Percentiles rank a stretch among this genome's conserved stretches.
phyloP scores from a whole-genome alignment of 495 filamentous ascomycete species.

The Hyaloscypha hepaticicola region DNA sequence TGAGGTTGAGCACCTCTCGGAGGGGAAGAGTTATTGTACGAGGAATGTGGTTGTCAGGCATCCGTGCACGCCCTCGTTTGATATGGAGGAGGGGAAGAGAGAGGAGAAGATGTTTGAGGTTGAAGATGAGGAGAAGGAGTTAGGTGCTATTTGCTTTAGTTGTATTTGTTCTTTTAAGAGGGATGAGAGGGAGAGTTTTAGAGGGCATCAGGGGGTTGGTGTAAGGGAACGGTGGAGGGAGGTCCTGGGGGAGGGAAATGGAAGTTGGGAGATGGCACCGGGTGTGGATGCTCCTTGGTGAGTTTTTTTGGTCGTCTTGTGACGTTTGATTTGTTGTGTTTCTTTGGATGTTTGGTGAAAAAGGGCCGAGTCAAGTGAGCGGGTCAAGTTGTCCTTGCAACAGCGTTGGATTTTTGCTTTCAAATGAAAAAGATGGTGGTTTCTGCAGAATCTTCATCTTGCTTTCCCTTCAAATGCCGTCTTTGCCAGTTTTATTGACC shows the following conservation, averaged over 20 bases:
- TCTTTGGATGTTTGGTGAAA: neutral
- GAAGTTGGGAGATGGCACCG: constrained; percentile 41
- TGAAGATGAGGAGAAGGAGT: constrained; percentile 37
- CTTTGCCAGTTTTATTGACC: too few species aligned
- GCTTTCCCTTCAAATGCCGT: too few species aligned
- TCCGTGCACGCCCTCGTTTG: constrained; percentile 38
- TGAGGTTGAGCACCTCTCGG: constrained; percentile 50
- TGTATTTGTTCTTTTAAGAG: constrained; percentile 63
- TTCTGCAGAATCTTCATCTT: too few species aligned
- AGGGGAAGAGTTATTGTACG: constrained; percentile 57
- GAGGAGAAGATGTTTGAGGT: constrained; percentile 30
- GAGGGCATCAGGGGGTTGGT: constrained; percentile 43
- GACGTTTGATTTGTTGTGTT: neutral
- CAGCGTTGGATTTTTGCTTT: too few species aligned
- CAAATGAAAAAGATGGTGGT: too few species aligned
- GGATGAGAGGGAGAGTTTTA: constrained; percentile 35
- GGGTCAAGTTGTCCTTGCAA: neutral
- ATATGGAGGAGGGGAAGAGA: neutral
- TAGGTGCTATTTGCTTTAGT: constrained; percentile 56
- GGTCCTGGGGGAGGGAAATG: constrained; percentile 41
- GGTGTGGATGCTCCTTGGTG: constrained; percentile 49
- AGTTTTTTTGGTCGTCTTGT: neutral
- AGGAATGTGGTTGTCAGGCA: constrained; percentile 58
- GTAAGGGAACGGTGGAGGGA: constrained; percentile 39
- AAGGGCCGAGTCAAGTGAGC: neutral